phyloP scores from a whole-genome alignment of 345 rosid genomes.

The Aquilaria sinensis region DNA sequence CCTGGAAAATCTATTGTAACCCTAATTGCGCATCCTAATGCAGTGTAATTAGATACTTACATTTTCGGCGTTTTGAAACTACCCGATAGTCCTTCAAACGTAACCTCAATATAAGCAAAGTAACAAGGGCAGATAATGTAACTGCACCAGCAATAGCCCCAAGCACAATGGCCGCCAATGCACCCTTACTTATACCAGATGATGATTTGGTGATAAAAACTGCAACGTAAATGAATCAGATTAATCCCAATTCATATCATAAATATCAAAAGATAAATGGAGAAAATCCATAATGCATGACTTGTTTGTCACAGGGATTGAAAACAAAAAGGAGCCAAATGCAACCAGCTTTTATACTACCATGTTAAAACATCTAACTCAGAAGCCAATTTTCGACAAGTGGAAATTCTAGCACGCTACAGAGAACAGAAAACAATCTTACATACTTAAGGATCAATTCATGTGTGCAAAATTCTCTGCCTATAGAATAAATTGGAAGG shows the following conservation, averaged over 20 bases:
- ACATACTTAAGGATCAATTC: too few species aligned
- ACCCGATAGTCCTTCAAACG: conserved; percentile 33
- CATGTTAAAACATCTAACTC: too few species aligned
- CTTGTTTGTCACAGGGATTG: not conserved
- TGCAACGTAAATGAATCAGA: conserved; percentile 18
- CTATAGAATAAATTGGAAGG: too few species aligned
- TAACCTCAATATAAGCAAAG: conserved; percentile 50
- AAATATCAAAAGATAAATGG: conserved; percentile 3
- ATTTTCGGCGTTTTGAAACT: conserved; percentile 39
- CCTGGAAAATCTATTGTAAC: not conserved
- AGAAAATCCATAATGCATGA: not conserved
- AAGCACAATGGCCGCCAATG: conserved; percentile 53
- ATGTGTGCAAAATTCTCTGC: too few species aligned
- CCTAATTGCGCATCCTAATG: not conserved
- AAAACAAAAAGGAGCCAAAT: too few species aligned
- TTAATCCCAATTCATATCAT: too few species aligned
- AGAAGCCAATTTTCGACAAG: too few species aligned
- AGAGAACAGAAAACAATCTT: conserved; percentile 4
- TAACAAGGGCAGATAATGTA: conserved; percentile 56
- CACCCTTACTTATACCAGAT: conserved; percentile 55
- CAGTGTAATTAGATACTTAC: conserved; percentile 40
- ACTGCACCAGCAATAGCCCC: conserved; percentile 72
- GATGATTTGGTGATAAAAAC: conserved; percentile 22
- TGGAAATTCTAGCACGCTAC: not conserved
- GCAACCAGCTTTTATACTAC: too few species aligned